Percentiles rank a stretch among this genome's conserved stretches.
Conservation (phyloP, 768 basidiomycete species). For the Boletus bicolor region DNA sequence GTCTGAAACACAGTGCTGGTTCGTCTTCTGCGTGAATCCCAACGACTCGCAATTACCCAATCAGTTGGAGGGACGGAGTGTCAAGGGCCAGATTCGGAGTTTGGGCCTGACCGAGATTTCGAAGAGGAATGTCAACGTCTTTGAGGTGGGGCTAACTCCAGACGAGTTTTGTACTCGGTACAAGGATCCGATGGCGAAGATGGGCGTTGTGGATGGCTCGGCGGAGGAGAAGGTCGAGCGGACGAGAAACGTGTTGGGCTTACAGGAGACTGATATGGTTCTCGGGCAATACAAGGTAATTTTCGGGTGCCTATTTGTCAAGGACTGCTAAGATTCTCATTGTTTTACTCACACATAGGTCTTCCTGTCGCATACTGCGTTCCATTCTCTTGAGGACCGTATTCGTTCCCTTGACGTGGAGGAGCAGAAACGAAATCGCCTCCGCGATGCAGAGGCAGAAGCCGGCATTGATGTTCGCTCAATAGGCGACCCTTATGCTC, state of each 20-base stretch:
- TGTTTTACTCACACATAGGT: conserved; percentile 49
- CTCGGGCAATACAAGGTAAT: conserved; percentile 80
- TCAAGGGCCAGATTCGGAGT: conserved; percentile 89
- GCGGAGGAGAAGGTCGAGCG: conserved; percentile 60
- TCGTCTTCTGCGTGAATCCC: conserved; percentile 88
- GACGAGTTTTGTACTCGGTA: conserved; percentile 88
- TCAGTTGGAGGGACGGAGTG: conserved; percentile 86
- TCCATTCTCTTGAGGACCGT: conserved; percentile 86
- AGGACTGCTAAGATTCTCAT: conserved; percentile 1
- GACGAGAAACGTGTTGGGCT: conserved; percentile 50
- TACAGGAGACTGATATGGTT: conserved; percentile 72
- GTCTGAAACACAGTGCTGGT: conserved; percentile 88
- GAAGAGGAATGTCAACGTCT: conserved; percentile 59
- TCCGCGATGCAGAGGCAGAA: conserved; percentile 73
- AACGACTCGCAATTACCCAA: conserved; percentile 95
- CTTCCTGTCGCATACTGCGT: conserved; percentile 81
- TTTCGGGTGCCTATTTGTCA: not conserved
- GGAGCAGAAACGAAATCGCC: conserved; percentile 77
- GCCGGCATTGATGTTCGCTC: conserved; percentile 60
- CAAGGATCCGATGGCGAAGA: conserved; percentile 53
- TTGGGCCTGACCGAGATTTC: conserved; percentile 77
- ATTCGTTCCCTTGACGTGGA: conserved; percentile 81
- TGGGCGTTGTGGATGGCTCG: conserved; percentile 58
- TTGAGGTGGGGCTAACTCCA: conserved; percentile 82
- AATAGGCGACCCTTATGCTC: conserved; percentile 69